Evolutionary conservation across 345 rosid genomes (phyloP).

Genomic region (Boechera retrofracta): DNA sequence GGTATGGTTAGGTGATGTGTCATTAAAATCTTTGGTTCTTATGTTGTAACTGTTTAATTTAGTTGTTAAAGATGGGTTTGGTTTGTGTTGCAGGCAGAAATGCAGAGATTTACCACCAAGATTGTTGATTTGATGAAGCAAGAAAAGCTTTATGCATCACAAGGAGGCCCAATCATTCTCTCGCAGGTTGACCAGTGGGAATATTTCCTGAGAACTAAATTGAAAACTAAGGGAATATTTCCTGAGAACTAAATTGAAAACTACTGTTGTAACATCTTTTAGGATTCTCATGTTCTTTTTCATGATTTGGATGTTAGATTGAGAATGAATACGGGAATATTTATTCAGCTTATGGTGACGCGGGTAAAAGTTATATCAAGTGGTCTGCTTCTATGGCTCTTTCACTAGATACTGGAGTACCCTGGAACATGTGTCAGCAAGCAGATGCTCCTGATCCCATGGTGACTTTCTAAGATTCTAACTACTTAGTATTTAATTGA

Average conservation of each 20-base stretch:
- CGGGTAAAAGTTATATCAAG: slow-evolving; percentile 71
- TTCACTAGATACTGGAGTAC: slow-evolving; percentile 87
- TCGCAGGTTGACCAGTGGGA: slow-evolving; percentile 65
- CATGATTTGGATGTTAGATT: slow-evolving; percentile 56
- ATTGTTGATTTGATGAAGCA: slow-evolving; percentile 91
- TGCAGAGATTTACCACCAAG: slow-evolving; percentile 87
- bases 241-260: not conserved
- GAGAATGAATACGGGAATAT: slow-evolving; percentile 96
- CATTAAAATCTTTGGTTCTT: not conserved
- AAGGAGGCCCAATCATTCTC: slow-evolving; percentile 94
- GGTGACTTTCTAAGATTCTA: slow-evolving; percentile 52
- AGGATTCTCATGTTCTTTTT: not conserved
- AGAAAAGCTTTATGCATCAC: slow-evolving; percentile 89
- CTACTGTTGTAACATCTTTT: slow-evolving; percentile 16
- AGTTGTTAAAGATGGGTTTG: slow-evolving; percentile 17
- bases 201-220: not conserved
- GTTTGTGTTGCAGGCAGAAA: slow-evolving; percentile 63
- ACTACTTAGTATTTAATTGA: slow-evolving; percentile 9
- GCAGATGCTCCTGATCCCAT: slow-evolving; percentile 91
- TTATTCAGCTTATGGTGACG: slow-evolving; percentile 69
- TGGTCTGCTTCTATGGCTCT: slow-evolving; percentile 97
- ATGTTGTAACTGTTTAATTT: not conserved
- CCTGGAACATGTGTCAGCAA: slow-evolving; percentile 99
- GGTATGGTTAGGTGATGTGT: slow-evolving; percentile 50
- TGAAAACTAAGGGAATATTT: not conserved